These are phyloP conservation scores for Sorghum bicolor DNA, from an alignment of 176 grass and related monocot genomes.

Conservation along the genomic window Sorghum_bicolor_NCBIv3 NC_012870.2:71336501-71337000, in stretches of 20 bases:
- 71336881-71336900: too few species aligned
- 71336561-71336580: conserved; percentile 11
- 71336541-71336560: conserved; percentile 1
- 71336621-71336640: conserved; percentile 29
- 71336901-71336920: too few species aligned
- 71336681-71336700: conserved; percentile 8
- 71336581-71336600: conserved; percentile 4
- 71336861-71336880: too few species aligned
- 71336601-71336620: conserved; percentile 1
- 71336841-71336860: too few species aligned
- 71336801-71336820: neutral
- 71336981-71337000: too few species aligned
- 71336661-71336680: neutral
- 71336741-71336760: conserved; percentile 27
- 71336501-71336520: conserved; percentile 30
- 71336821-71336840: too few species aligned
- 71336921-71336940: too few species aligned
- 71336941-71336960: too few species aligned
- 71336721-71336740: conserved; percentile 37
- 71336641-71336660: conserved; percentile 28
- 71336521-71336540: neutral
- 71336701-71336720: conserved; percentile 27
- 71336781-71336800: neutral
- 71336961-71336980: too few species aligned
- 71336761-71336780: neutral